These are phyloP conservation scores for Colletotrichum karsti DNA, from an alignment of 2,329 filamentous ascomycete species.

Conservation along the genomic window DNA sequence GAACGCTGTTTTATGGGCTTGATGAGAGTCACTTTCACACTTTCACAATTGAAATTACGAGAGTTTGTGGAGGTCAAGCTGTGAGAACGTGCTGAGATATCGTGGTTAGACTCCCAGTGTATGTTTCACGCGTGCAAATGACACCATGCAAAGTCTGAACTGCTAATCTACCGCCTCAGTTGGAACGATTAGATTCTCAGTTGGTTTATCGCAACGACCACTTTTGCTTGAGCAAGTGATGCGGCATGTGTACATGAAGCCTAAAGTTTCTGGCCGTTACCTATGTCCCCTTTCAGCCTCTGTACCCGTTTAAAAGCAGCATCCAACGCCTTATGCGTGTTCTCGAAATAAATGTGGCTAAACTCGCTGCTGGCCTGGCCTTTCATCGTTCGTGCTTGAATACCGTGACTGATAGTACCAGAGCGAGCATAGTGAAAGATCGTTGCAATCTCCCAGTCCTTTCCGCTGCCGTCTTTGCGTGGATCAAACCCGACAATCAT, in stretches of 20 bases:
- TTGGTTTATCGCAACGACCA: not conserved
- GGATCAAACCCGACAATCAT: not conserved
- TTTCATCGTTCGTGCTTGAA: not conserved
- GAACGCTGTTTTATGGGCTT: not conserved
- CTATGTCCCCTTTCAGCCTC: not conserved
- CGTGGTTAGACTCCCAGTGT: not conserved
- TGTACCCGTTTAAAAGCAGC: not conserved
- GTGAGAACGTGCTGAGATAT: not conserved
- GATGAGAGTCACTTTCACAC: rapidly evolving
- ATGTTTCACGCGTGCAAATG: not conserved
- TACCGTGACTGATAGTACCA: not conserved
- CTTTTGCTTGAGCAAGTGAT: not conserved
- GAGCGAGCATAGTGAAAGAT: not conserved
- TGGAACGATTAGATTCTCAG: no score
- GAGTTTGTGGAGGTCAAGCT: not conserved
- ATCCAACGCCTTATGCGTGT: not conserved
- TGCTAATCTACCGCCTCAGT: not conserved
- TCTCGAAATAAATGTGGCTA: not conserved
- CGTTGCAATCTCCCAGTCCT: not conserved
- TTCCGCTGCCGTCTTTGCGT: not conserved
- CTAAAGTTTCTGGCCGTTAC: not conserved
- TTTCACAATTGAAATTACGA: not conserved
- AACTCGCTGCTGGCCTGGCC: not conserved
- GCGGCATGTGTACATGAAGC: not conserved
- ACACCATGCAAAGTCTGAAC: not conserved